A percentile compares a stretch with the other conserved stretches of the same genome.
Conservation (phyloP, 139 green algal species). For the Coccomyxa sp. region DNA sequence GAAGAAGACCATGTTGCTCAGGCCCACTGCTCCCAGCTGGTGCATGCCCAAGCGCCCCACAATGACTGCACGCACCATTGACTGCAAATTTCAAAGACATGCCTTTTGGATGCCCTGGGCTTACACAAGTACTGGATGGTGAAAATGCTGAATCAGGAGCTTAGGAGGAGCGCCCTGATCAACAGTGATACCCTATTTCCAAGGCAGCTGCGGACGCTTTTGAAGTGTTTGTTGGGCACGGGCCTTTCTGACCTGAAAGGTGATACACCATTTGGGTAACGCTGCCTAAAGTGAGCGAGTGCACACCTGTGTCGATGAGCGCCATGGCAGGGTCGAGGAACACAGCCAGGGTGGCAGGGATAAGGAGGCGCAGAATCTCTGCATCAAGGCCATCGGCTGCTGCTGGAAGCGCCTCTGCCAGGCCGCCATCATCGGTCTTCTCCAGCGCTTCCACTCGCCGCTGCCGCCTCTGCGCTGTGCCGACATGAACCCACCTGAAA, state of each 20-base stretch:
- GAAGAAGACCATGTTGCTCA: constrained; percentile 45
- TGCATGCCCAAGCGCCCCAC: constrained; percentile 50
- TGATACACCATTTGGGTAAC: not conserved
- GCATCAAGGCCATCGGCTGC: not conserved
- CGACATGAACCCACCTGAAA: too few relatives aligned
- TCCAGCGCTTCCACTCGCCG: too few relatives aligned
- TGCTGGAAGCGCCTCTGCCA: not conserved
- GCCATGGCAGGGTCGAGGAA: constrained; percentile 56
- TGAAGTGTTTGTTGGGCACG: too few relatives aligned
- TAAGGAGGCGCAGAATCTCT: constrained; percentile 42
- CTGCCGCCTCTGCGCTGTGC: too few relatives aligned
- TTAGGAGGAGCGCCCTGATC: not conserved
- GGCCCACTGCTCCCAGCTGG: constrained; percentile 51
- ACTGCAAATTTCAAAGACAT: not conserved
- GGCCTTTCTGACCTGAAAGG: not conserved
- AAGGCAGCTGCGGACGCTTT: too few relatives aligned
- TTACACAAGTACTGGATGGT: not conserved
- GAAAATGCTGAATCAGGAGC: not conserved
- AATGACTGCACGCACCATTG: constrained; percentile 33
- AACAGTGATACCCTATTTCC: not conserved
- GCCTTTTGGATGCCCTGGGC: too few relatives aligned
- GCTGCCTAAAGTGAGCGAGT: not conserved
- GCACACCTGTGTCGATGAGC: constrained; percentile 44
- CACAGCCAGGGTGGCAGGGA: constrained; percentile 49
- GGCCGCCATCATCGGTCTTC: too few relatives aligned